phyloP scores from a whole-genome alignment of 306 rosid genomes.

The Prunus padus region DNA sequence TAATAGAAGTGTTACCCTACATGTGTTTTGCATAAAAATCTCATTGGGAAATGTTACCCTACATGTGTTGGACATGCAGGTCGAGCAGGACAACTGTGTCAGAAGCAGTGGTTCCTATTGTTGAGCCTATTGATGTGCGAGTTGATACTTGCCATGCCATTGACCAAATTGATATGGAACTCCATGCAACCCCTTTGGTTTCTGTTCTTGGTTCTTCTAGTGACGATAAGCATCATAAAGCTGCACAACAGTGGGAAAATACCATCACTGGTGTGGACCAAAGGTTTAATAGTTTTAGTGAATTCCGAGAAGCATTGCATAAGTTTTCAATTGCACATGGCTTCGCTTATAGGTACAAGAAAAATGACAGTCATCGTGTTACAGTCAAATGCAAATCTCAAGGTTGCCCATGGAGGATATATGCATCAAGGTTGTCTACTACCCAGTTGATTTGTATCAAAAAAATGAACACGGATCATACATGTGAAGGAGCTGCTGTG shows the following conservation, averaged over 20 bases:
- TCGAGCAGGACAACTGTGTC: conserved; percentile 90
- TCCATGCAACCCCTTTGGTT: conserved; percentile 39
- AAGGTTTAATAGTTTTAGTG: conserved; percentile 86
- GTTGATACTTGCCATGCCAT: conserved; percentile 35
- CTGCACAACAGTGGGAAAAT: conserved; percentile 94
- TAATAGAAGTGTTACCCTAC: conserved; percentile 10
- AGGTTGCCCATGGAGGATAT: conserved; percentile 96
- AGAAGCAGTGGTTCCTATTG: conserved; percentile 69
- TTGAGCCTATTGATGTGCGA: conserved; percentile 40
- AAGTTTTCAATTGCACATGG: conserved; percentile 95
- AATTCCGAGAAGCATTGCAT: conserved; percentile 92
- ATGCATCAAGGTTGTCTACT: conserved; percentile 85
- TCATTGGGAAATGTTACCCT: conserved; percentile 14
- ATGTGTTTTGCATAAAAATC: conserved; percentile 19
- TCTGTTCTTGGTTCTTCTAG: conserved; percentile 40
- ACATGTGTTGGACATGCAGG: conserved; percentile 49
- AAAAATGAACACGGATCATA: conserved; percentile 76
- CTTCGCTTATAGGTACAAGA: conserved; percentile 88
- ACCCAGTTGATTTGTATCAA: conserved; percentile 91
- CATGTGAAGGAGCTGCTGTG: conserved; percentile 87
- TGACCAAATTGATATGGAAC: conserved; percentile 42
- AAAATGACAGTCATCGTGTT: conserved; percentile 90
- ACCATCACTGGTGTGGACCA: conserved; percentile 94
- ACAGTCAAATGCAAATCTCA: conserved; percentile 93
- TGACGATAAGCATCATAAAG: conserved; percentile 67